A percentile compares a stretch with the other conserved stretches of the same genome.
phyloP scores from a whole-genome alignment of 2,329 filamentous ascomycete species.

The Hymenoscyphus infarciens region DNA sequence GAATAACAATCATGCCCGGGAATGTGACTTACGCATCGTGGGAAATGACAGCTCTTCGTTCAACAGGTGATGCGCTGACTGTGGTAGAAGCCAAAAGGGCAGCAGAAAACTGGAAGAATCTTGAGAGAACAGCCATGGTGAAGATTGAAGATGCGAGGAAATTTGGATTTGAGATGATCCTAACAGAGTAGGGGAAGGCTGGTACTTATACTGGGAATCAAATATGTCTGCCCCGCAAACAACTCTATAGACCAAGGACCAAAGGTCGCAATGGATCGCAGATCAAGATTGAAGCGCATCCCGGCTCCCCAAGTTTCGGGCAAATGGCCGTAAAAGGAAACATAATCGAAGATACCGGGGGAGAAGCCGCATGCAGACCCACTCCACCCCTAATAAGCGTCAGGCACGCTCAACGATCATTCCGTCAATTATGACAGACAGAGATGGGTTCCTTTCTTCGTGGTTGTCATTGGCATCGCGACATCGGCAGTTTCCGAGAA shows the following conservation, averaged over 20 bases:
- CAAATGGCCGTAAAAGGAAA: background rate
- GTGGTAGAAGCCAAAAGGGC: slow-evolving; percentile 2
- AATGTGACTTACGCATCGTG: background rate
- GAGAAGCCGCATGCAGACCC: background rate
- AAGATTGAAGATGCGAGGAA: background rate
- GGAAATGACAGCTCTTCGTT: background rate
- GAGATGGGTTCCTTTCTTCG: too few relatives aligned
- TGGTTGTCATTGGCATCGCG: too few relatives aligned
- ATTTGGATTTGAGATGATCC: background rate
- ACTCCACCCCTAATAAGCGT: background rate
- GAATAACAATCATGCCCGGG: too few relatives aligned
- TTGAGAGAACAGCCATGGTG: slow-evolving; percentile 7
- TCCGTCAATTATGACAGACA: background rate
- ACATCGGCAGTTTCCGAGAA: background rate
- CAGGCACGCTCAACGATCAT: background rate
- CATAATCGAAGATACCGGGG: background rate
- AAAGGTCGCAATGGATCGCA: background rate
- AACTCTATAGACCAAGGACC: background rate
- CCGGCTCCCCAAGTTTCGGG: background rate
- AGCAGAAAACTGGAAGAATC: slow-evolving; percentile 1
- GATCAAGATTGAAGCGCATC: background rate
- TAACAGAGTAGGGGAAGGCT: background rate
- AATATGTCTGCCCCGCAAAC: background rate
- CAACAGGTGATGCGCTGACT: background rate
- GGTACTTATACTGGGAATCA: background rate